Percentiles rank a stretch among this genome's conserved stretches.
phyloP scores from a whole-genome alignment of 2,329 filamentous ascomycete species.

The Raffaelea ambrosiae region DNA sequence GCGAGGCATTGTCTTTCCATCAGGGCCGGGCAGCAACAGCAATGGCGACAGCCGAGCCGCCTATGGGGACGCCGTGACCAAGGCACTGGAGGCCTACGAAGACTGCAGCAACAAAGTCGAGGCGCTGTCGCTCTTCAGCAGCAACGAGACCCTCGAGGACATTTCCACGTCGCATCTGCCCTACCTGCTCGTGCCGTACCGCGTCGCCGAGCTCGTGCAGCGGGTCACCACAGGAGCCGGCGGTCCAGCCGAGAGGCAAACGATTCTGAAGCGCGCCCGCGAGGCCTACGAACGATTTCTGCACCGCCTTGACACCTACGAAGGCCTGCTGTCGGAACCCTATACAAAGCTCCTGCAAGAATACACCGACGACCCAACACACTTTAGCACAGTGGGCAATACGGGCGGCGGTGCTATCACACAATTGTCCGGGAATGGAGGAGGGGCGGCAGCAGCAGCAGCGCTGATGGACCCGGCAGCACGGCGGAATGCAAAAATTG shows the following conservation, averaged over 20 bases:
- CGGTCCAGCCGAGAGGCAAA: slow-evolving; percentile 47
- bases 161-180: slow-evolving; percentile 76
- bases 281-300: slow-evolving; percentile 72
- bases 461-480: slow-evolving; percentile 45
- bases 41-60: slow-evolving; percentile 54
- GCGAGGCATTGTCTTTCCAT: slow-evolving; percentile 4
- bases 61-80: slow-evolving; percentile 61
- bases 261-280: slow-evolving; percentile 54
- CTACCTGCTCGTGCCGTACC: slow-evolving; percentile 71
- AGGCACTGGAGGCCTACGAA: slow-evolving; percentile 63
- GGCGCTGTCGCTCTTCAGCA: slow-evolving; percentile 74
- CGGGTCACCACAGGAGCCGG: slow-evolving; percentile 41
- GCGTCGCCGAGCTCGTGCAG: slow-evolving; percentile 71
- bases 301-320: slow-evolving; percentile 68
- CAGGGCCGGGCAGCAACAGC: slow-evolving; percentile 23
- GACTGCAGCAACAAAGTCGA: slow-evolving; percentile 62
- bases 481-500: slow-evolving; percentile 76
- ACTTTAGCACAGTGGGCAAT: no score
- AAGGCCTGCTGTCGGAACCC: slow-evolving; percentile 53
- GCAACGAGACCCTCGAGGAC: slow-evolving; percentile 85
- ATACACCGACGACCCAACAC: no score
- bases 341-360: slow-evolving; percentile 63
- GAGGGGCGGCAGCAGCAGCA: slow-evolving; percentile 6
- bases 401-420: no score
- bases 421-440: no score